These are phyloP conservation scores for Logfia minima DNA, from an alignment of 129 eudicot species.

Conservation along the genomic window DNA sequence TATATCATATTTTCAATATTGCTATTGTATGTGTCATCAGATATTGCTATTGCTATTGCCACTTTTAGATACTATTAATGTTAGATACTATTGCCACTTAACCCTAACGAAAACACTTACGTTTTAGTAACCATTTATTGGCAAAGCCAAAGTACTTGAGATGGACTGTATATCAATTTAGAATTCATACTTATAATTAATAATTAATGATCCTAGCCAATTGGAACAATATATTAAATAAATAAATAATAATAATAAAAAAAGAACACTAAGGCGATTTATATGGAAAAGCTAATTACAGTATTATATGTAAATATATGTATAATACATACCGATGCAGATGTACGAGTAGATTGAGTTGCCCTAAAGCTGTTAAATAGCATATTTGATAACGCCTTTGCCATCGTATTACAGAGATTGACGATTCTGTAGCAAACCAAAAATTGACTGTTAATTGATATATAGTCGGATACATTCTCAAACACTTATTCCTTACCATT, in stretches of 20 bases:
- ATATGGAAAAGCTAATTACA: no score
- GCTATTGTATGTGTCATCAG: not conserved
- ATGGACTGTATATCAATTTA: no score
- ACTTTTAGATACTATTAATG: no score
- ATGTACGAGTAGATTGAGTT: constrained; percentile 41
- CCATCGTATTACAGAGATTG: constrained; percentile 37
- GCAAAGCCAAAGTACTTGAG: not conserved
- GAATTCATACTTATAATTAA: no score
- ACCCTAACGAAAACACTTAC: not conserved
- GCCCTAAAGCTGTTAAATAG: constrained; percentile 42
- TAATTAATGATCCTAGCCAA: not conserved
- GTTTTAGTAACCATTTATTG: not conserved
- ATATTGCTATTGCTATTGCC: not conserved
- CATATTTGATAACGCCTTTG: constrained; percentile 51
- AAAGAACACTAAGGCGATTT: no score
- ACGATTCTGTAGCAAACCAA: not conserved
- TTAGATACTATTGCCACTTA: not conserved
- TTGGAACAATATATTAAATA: not conserved
- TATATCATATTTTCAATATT: no score
- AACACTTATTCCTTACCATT: no score
- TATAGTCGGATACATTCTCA: no score
- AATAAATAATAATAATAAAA: no score
- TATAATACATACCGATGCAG: constrained; percentile 38
- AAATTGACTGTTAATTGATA: not conserved
- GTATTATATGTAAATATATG: not conserved